Evolutionary conservation across 805 yeast species (phyloP).

Genomic region (Sungouiozyma ichnusensis): DNA sequence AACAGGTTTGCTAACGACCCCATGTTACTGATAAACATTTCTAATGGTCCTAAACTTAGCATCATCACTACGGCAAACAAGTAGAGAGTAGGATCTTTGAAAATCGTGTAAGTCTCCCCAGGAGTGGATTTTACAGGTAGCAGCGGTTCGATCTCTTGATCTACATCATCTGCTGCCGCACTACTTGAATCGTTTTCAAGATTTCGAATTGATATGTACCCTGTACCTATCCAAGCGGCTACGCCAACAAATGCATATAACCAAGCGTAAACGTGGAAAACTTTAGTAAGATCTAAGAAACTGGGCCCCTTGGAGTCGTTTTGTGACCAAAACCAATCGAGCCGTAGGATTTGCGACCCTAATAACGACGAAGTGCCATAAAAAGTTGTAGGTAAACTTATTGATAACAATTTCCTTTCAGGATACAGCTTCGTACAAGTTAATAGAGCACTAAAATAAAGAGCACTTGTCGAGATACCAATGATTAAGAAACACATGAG

Average conservation of each 20-base stretch:
- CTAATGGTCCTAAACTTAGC: conserved; percentile 71
- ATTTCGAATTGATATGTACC: conserved; percentile 30
- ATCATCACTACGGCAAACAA: conserved; percentile 53
- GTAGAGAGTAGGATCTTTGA: conserved; percentile 52
- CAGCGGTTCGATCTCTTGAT: conserved; percentile 15
- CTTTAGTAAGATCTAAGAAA: conserved; percentile 37
- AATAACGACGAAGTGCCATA: conserved; percentile 77
- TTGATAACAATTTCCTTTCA: conserved; percentile 62
- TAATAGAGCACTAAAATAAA: conserved; percentile 58
- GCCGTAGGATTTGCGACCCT: conserved; percentile 51
- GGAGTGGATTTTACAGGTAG: conserved; percentile 6
- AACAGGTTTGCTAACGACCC: conserved; percentile 51
- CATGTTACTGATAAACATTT: conserved; percentile 73
- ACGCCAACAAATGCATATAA: conserved; percentile 48
- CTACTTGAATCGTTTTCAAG: conserved; percentile 9
- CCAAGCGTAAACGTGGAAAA: conserved; percentile 42
- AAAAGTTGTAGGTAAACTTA: conserved; percentile 79
- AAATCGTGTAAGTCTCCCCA: conserved; percentile 9
- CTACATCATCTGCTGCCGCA: conserved; percentile 12
- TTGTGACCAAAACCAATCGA: conserved; percentile 30
- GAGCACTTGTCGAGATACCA: conserved; percentile 64
- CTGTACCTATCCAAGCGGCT: conserved; percentile 53
- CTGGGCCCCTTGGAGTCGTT: conserved; percentile 6
- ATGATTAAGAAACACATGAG: conserved; percentile 45
- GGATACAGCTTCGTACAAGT: conserved; percentile 87